Evolutionary conservation across 805 yeast genomes (phyloP).

Genomic region (Wickerhamiella azymoides): DNA sequence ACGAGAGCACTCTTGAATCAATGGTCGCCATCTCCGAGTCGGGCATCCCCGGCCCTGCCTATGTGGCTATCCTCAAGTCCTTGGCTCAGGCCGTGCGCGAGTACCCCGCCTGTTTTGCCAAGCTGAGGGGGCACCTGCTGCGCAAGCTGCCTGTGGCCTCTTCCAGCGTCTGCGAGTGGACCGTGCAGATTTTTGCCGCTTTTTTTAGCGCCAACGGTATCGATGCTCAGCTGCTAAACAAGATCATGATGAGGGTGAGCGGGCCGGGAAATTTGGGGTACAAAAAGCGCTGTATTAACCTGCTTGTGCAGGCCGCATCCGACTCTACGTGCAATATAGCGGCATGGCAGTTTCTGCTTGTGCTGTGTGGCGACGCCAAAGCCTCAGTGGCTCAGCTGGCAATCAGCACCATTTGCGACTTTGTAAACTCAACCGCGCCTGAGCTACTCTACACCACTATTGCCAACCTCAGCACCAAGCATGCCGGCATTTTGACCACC

Average conservation of each 20-base stretch:
- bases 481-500: background rate
- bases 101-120: slow-evolving; percentile 6
- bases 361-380: slow-evolving; percentile 5
- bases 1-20: slow-evolving; percentile 8
- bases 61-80: slow-evolving; percentile 9
- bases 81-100: slow-evolving; percentile 5
- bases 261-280: slow-evolving; percentile 8
- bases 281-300: slow-evolving; percentile 8
- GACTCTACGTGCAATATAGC: background rate
- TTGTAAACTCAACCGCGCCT: background rate
- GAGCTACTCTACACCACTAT: background rate
- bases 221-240: background rate
- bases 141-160: slow-evolving; percentile 1
- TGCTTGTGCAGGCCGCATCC: background rate
- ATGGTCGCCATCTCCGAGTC: slow-evolving; percentile 6
- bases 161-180: slow-evolving; percentile 8
- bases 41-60: slow-evolving; percentile 5
- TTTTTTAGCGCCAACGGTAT: slow-evolving; percentile 3
- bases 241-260: background rate
- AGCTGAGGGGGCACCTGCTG: slow-evolving; percentile 1
- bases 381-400: slow-evolving; percentile 2
- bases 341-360: slow-evolving; percentile 9
- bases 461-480: background rate
- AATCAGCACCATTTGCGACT: background rate
- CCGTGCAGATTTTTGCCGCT: slow-evolving; percentile 4